Evolutionary conservation across 1,284 basidiomycete genomes (phyloP).

Genomic region (Pascua guehoae): DNA sequence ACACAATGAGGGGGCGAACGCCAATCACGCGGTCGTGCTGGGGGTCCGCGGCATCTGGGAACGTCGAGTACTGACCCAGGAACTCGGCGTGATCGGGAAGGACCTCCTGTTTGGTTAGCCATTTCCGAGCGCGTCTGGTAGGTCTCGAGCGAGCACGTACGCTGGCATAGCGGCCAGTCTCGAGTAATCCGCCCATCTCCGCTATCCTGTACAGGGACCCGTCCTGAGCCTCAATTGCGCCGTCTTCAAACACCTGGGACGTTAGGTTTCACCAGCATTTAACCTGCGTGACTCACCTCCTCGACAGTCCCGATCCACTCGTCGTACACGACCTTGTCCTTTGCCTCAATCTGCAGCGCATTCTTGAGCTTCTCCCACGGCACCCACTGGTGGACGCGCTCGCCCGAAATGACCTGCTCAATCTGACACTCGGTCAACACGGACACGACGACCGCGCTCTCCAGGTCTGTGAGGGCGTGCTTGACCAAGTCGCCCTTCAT

Average conservation of each 20-base stretch:
- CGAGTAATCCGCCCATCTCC: slow-evolving; percentile 55
- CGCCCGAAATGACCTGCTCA: slow-evolving; percentile 68
- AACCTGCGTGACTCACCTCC: slow-evolving; percentile 42
- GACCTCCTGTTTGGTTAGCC: slow-evolving; percentile 22
- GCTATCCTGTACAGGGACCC: slow-evolving; percentile 65
- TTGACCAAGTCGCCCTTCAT: slow-evolving; percentile 79
- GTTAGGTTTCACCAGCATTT: slow-evolving; percentile 1
- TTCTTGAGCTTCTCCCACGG: slow-evolving; percentile 60
- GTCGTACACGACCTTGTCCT: slow-evolving; percentile 75
- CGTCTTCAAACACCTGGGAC: slow-evolving; percentile 78
- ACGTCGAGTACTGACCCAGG: slow-evolving; percentile 38
- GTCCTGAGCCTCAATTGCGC: slow-evolving; percentile 58
- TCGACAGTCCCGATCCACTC: slow-evolving; percentile 81
- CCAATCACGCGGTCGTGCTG: slow-evolving; percentile 51
- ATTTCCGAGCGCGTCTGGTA: not conserved
- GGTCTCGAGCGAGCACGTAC: slow-evolving; percentile 12
- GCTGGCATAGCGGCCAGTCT: slow-evolving; percentile 27
- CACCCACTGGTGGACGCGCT: slow-evolving; percentile 63
- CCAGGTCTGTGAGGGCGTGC: slow-evolving; percentile 65
- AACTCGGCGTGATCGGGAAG: slow-evolving; percentile 16
- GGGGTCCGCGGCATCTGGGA: slow-evolving; percentile 26
- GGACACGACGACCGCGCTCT: slow-evolving; percentile 70
- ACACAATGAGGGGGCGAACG: slow-evolving; percentile 73
- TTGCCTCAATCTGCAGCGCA: slow-evolving; percentile 55
- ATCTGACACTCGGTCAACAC: slow-evolving; percentile 63